Percentiles rank a stretch among this genome's conserved stretches.
Evolutionary conservation across 805 yeast genomes (phyloP).

Genomic region (Cyberlindnera meyerae): DNA sequence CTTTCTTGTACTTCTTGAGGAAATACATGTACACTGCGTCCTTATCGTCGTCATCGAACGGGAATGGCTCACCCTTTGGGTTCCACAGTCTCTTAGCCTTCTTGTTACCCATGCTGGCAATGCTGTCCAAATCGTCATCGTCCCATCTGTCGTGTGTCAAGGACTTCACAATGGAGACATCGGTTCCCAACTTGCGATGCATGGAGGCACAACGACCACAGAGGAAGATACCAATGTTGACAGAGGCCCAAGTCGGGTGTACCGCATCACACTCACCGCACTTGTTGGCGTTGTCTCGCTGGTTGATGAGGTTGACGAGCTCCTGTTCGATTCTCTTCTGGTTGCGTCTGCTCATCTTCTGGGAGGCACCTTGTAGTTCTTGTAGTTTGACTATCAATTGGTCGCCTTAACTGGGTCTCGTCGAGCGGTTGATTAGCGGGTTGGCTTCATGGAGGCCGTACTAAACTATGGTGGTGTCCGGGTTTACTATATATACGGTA

Average conservation of each 20-base stretch:
- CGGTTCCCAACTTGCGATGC: slow-evolving; percentile 61
- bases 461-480: too few species aligned
- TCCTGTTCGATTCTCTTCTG: slow-evolving; percentile 44
- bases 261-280: slow-evolving; percentile 76
- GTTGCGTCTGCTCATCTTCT: slow-evolving; percentile 28
- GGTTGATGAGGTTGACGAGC: slow-evolving; percentile 56
- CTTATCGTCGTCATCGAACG: slow-evolving; percentile 71
- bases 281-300: slow-evolving; percentile 53
- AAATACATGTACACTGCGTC: slow-evolving; percentile 52
- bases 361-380: too few species aligned
- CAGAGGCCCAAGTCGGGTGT: slow-evolving; percentile 46
- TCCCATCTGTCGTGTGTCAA: slow-evolving; percentile 71
- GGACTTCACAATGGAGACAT: slow-evolving; percentile 63
- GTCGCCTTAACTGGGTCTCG: too few species aligned
- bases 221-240: slow-evolving; percentile 57
- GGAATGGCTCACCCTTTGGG: slow-evolving; percentile 60
- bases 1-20: slow-evolving; percentile 64
- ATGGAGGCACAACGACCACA: slow-evolving; percentile 84
- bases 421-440: too few species aligned
- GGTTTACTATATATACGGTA: too few species aligned
- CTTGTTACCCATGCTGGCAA: slow-evolving; percentile 52
- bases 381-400: too few species aligned
- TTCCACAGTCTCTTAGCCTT: slow-evolving; percentile 63
- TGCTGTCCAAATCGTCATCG: slow-evolving; percentile 45
- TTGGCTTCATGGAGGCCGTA: too few species aligned